Conservation (phyloP, 1,284 basidiomycete species). For the Sanghuangporus weigelae region DNA sequence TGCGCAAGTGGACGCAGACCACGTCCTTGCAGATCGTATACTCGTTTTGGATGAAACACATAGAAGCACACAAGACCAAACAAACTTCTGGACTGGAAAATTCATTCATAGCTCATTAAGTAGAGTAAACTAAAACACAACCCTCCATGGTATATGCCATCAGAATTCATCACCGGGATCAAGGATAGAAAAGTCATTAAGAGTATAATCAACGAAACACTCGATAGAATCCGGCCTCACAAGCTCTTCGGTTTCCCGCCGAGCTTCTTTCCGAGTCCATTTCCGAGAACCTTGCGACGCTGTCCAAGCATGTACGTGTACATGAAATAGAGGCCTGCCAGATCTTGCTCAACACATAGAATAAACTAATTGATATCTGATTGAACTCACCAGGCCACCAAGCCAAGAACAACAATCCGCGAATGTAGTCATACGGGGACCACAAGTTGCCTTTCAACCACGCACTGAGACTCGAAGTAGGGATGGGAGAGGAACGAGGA, state of each 20-base stretch:
- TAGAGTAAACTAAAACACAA: not conserved
- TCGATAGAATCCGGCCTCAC: slow-evolving; percentile 14
- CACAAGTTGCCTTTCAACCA: slow-evolving; percentile 35
- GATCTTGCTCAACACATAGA: not conserved
- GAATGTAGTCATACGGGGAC: slow-evolving; percentile 45
- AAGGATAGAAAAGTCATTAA: not conserved
- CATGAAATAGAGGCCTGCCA: slow-evolving; percentile 75
- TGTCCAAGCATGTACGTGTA: slow-evolving; percentile 89
- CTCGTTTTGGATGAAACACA: not conserved
- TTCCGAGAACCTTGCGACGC: slow-evolving; percentile 70
- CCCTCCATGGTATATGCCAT: not conserved
- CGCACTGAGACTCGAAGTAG: slow-evolving; percentile 21
- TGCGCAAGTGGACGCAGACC: not conserved
- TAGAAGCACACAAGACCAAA: not conserved
- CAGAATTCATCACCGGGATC: not conserved
- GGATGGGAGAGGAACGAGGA: slow-evolving; percentile 42
- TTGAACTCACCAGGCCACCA: slow-evolving; percentile 84
- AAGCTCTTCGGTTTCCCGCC: slow-evolving; percentile 28
- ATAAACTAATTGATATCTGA: slow-evolving; percentile 1
- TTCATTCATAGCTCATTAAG: not conserved
- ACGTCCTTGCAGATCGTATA: not conserved
- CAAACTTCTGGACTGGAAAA: not conserved
- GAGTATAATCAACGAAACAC: not conserved
- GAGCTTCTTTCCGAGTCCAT: slow-evolving; percentile 25
- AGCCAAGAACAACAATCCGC: slow-evolving; percentile 63